Conservation (phyloP, 2,329 filamentous ascomycete species). For the Calonectria hawksworthii region DNA sequence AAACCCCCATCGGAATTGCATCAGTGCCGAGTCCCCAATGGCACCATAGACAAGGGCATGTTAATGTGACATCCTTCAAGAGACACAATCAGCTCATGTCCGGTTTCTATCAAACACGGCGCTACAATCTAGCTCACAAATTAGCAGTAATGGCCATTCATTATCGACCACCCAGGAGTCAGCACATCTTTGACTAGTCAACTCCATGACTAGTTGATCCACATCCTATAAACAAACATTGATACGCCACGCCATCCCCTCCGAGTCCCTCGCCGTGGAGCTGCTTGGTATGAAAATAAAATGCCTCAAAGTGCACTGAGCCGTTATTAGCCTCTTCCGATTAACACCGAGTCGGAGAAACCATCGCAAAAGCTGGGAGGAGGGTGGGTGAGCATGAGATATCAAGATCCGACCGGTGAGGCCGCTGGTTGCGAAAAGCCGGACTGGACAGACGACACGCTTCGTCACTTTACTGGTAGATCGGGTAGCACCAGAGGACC, state of each 20-base stretch:
- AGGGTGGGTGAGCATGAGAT: constrained; percentile 1
- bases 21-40: not conserved
- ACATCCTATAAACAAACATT: not conserved
- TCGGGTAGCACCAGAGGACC: constrained; percentile 34
- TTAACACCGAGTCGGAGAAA: not conserved
- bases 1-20: not conserved
- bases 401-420: constrained; percentile 18
- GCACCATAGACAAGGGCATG: not conserved
- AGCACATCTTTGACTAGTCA: not conserved
- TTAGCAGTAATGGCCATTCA: not conserved
- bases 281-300: not conserved
- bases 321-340: constrained; percentile 21
- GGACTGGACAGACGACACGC: constrained; percentile 16
- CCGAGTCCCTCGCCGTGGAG: not conserved
- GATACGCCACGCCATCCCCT: not conserved
- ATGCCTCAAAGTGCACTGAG: not conserved
- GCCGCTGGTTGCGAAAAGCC: not conserved
- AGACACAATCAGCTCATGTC: not conserved
- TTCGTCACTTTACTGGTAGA: constrained; percentile 28
- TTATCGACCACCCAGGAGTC: not conserved
- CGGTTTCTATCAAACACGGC: not conserved
- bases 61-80: not conserved
- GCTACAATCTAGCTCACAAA: not conserved
- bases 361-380: not conserved
- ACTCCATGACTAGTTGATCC: not conserved